phyloP scores from a whole-genome alignment of 495 filamentous ascomycete genomes.

The Penicillium cosmopolitanum region DNA sequence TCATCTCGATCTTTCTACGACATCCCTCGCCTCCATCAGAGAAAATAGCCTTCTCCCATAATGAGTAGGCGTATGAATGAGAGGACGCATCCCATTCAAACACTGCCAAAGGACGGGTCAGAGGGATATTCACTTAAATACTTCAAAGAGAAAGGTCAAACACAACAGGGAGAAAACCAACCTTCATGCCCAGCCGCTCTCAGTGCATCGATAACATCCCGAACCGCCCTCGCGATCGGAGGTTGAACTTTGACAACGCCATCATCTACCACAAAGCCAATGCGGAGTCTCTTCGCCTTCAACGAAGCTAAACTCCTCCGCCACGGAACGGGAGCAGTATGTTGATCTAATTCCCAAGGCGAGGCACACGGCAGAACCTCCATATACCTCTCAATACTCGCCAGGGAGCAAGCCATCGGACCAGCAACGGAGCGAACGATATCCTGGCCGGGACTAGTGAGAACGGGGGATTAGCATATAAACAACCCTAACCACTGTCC shows the following conservation, averaged over 20 bases:
- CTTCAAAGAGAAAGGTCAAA: neutral
- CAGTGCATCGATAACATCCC: conserved; percentile 46
- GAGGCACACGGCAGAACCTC: conserved; percentile 29
- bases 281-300: conserved; percentile 39
- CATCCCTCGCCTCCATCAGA: conserved; percentile 62
- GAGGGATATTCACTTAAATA: neutral
- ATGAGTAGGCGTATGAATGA: conserved; percentile 34
- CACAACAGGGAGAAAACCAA: neutral
- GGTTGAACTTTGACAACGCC: conserved; percentile 60
- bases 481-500: no score
- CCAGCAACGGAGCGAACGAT: conserved; percentile 38
- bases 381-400: conserved; percentile 37
- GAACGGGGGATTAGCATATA: neutral
- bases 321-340: conserved; percentile 50
- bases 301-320: conserved; percentile 33
- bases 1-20: conserved; percentile 47
- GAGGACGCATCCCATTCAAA: conserved; percentile 46
- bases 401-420: conserved; percentile 31
- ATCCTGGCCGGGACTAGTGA: conserved; percentile 32
- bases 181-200: conserved; percentile 47
- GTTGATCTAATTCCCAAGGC: conserved; percentile 39
- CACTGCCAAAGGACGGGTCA: conserved; percentile 30
- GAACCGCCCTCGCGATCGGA: conserved; percentile 49
- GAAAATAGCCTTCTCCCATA: conserved; percentile 57
- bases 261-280: conserved; percentile 59